A percentile compares a stretch with the other conserved stretches of the same genome.
phyloP scores from a whole-genome alignment of 768 basidiomycete species.

The Boletus reticuloceps region DNA sequence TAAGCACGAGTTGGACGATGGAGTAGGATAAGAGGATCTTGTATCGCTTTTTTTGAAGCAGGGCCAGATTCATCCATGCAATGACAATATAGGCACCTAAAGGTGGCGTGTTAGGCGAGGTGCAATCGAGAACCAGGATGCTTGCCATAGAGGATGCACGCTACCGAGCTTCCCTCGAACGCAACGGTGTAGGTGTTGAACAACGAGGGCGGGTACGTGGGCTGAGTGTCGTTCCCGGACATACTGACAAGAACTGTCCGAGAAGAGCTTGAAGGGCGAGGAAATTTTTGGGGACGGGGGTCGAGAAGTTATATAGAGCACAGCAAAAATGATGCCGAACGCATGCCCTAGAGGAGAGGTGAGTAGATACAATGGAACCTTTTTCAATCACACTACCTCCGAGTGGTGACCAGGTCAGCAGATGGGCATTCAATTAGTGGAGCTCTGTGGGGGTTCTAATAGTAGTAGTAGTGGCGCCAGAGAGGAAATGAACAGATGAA shows the following conservation, averaged over 20 bases:
- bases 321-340: neutral
- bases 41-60: constrained; percentile 18
- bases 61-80: constrained; percentile 4
- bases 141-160: constrained; percentile 19
- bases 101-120: neutral
- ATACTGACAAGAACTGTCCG: too few relatives aligned
- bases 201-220: constrained; percentile 7
- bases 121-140: neutral
- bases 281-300: neutral
- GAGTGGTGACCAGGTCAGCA: neutral
- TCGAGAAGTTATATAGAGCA: constrained; percentile 6
- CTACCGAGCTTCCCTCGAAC: constrained; percentile 20
- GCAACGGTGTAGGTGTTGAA: constrained; percentile 21
- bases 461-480: neutral
- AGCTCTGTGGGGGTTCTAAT: neutral
- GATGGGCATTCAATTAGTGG: neutral
- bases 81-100: constrained; percentile 17
- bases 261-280: neutral
- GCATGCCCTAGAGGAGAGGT: neutral
- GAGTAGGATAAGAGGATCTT: constrained; percentile 12
- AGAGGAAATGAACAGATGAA: neutral
- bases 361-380: neutral
- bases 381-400: neutral
- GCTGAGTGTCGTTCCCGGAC: constrained; percentile 11
- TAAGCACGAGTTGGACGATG: constrained; percentile 15